phyloP scores from a whole-genome alignment of 2,329 filamentous ascomycete species.

The Drechmeria coniospora region DNA sequence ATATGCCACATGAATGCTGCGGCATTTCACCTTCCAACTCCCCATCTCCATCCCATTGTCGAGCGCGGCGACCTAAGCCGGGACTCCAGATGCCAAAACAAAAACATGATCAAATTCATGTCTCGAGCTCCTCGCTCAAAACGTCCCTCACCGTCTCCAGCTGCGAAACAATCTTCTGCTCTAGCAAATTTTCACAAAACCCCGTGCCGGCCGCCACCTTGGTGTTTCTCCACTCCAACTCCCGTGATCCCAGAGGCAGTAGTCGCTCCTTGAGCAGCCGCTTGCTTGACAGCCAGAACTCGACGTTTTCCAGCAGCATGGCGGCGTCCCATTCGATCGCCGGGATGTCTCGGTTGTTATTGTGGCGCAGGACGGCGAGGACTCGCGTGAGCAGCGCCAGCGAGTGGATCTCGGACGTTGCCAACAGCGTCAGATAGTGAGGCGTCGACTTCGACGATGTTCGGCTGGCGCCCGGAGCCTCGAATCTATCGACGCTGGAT shows the following conservation, averaged over 20 bases:
- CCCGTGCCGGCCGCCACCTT: slow-evolving; percentile 16
- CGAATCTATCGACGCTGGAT: slow-evolving; percentile 58
- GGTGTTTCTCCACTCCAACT: slow-evolving; percentile 44
- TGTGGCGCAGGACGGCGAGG: slow-evolving; percentile 47
- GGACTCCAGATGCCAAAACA: slow-evolving; percentile 1
- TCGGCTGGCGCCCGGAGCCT: slow-evolving; percentile 39
- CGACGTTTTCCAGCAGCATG: slow-evolving; percentile 63
- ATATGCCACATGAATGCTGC: no score
- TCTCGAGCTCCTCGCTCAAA: slow-evolving; percentile 34
- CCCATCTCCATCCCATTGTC: background rate
- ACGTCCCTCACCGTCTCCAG: slow-evolving; percentile 45
- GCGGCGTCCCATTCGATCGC: slow-evolving; percentile 60
- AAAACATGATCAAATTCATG: slow-evolving; percentile 7
- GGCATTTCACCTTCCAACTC: no score
- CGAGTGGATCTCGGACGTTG: slow-evolving; percentile 64
- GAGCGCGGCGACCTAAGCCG: background rate
- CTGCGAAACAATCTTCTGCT: slow-evolving; percentile 60
- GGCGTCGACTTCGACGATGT: slow-evolving; percentile 32
- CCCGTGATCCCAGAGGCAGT: slow-evolving; percentile 55
- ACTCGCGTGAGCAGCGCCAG: slow-evolving; percentile 63
- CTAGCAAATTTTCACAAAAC: slow-evolving; percentile 47
- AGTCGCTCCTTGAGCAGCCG: slow-evolving; percentile 57
- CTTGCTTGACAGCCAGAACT: slow-evolving; percentile 60
- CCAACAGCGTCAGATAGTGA: slow-evolving; percentile 55
- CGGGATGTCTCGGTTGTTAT: slow-evolving; percentile 57